These are phyloP conservation scores for Candida khao-thaluensis DNA, from an alignment of 805 yeast genomes.

Conservation along the genomic window DNA sequence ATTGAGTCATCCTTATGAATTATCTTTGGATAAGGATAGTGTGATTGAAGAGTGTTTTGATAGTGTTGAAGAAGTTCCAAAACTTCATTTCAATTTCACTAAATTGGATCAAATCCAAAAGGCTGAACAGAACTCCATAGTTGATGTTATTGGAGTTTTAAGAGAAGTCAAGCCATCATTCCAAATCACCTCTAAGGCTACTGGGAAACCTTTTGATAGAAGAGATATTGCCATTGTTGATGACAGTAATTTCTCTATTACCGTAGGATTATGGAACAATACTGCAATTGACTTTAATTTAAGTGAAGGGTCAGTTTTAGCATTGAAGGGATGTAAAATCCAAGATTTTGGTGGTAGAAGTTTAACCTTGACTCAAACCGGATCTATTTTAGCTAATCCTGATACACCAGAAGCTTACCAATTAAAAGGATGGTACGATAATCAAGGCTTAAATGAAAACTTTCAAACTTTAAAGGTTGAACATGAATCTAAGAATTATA, in stretches of 20 bases:
- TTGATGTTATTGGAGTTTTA: slow-evolving; percentile 87
- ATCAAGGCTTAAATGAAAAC: slow-evolving; percentile 61
- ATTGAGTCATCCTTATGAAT: slow-evolving; percentile 85
- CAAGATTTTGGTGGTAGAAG: slow-evolving; percentile 87
- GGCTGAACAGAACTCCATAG: slow-evolving; percentile 65
- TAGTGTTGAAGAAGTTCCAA: slow-evolving; percentile 62
- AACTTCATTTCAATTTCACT: slow-evolving; percentile 72
- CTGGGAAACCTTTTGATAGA: slow-evolving; percentile 90
- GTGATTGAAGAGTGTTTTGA: slow-evolving; percentile 66
- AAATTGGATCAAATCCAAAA: slow-evolving; percentile 64
- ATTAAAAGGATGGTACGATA: slow-evolving; percentile 93
- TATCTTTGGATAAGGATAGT: slow-evolving; percentile 77
- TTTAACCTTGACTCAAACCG: slow-evolving; percentile 75
- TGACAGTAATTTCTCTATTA: slow-evolving; percentile 70
- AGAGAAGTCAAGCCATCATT: slow-evolving; percentile 71
- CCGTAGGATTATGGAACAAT: slow-evolving; percentile 88
- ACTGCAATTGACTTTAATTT: slow-evolving; percentile 74
- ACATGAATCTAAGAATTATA: slow-evolving; percentile 37
- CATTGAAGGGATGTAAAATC: slow-evolving; percentile 86
- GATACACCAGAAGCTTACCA: slow-evolving; percentile 85
- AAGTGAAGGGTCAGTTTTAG: slow-evolving; percentile 81
- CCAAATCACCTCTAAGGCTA: slow-evolving; percentile 78
- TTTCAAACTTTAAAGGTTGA: slow-evolving; percentile 66
- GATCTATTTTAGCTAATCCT: slow-evolving; percentile 76
- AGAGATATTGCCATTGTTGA: slow-evolving; percentile 88